phyloP scores from a whole-genome alignment of 2,329 filamentous ascomycete genomes.

The Tolypocladium tundrense region DNA sequence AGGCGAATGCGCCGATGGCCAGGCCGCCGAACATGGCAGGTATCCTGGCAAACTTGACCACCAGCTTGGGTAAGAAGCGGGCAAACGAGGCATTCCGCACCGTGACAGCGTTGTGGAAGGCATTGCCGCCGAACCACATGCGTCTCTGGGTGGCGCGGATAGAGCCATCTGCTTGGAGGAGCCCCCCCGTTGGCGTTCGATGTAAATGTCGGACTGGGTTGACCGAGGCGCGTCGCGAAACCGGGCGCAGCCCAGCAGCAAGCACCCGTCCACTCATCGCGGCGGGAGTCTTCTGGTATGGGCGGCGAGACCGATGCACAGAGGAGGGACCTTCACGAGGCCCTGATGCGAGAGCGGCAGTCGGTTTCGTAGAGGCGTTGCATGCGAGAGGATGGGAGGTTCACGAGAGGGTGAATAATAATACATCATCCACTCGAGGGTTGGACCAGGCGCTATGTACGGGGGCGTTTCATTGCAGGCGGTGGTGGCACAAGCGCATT shows the following conservation, averaged over 20 bases:
- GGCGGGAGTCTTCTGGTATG: slow-evolving; percentile 3
- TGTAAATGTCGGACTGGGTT: slow-evolving; percentile 53
- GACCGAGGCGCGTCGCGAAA: slow-evolving; percentile 49
- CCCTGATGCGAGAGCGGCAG: neutral
- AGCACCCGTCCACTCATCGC: slow-evolving; percentile 34
- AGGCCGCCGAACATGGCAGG: slow-evolving; percentile 88
- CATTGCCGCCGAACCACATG: slow-evolving; percentile 70
- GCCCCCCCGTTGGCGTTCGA: slow-evolving; percentile 56
- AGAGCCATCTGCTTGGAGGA: slow-evolving; percentile 55
- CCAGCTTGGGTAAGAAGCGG: slow-evolving; percentile 68
- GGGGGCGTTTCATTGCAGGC: neutral
- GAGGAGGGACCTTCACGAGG: neutral
- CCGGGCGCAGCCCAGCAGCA: slow-evolving; percentile 60
- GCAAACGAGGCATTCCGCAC: slow-evolving; percentile 55
- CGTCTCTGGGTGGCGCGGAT: slow-evolving; percentile 51
- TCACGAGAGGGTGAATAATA: neutral
- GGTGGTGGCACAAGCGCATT: neutral
- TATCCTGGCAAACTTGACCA: slow-evolving; percentile 79
- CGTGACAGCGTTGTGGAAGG: slow-evolving; percentile 69
- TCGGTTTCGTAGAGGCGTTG: neutral
- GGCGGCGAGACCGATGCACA: neutral
- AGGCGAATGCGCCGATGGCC: slow-evolving; percentile 77
- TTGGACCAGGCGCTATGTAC: neutral
- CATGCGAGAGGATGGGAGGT: neutral
- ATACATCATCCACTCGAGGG: neutral